Percentiles rank a stretch among this genome's conserved stretches.
phyloP scores from a whole-genome alignment of 768 basidiomycete genomes.

The Pisolithus marmoratus region DNA sequence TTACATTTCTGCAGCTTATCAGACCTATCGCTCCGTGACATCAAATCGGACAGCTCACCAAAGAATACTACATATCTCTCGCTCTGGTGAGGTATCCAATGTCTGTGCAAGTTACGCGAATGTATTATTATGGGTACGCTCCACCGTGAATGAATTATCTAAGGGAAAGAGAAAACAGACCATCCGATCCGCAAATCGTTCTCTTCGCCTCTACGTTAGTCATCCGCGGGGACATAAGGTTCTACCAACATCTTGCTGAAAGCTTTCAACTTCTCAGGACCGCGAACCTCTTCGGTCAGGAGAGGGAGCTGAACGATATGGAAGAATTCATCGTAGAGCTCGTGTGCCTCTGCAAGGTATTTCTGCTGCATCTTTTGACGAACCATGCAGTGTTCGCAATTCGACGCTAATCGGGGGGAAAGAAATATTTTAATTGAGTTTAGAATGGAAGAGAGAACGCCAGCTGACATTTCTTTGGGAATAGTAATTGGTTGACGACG shows the following conservation, averaged over 20 bases:
- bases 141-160: no score
- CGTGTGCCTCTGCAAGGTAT: constrained; percentile 93
- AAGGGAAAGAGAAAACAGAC: no score
- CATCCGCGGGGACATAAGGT: constrained; percentile 55
- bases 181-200: no score
- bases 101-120: no score
- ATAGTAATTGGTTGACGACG: constrained; percentile 94
- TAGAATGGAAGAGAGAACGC: not conserved
- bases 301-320: constrained; percentile 92
- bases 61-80: no score
- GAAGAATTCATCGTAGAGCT: constrained; percentile 97
- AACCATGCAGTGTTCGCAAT: constrained; percentile 93
- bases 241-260: constrained; percentile 90
- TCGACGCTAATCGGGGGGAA: constrained; percentile 51
- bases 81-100: no score
- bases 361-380: constrained; percentile 98
- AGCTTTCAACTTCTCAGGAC: constrained; percentile 86
- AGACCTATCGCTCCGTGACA: no score
- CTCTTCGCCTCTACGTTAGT: constrained; percentile 3
- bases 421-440: not conserved
- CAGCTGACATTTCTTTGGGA: constrained; percentile 78
- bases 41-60: no score
- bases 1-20: no score
- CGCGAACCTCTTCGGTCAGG: constrained; percentile 94
- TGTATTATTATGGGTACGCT: no score